Evolutionary conservation across 2,329 filamentous ascomycete species (phyloP).

Genomic region (Davidsoniella eucalypti): DNA sequence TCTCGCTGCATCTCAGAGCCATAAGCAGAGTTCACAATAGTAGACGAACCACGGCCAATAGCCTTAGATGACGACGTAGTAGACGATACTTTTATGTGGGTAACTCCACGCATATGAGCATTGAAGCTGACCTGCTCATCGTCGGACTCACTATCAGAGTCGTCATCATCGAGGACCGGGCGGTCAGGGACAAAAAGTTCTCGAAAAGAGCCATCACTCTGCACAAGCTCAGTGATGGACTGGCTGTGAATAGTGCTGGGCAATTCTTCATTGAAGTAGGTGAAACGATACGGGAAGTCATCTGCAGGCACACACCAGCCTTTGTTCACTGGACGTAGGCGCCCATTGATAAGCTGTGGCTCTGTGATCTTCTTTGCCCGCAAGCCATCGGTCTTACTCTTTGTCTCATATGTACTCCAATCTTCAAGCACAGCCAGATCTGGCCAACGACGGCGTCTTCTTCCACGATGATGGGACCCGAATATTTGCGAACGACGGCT

Average conservation of each 20-base stretch:
- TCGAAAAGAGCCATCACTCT: conserved; percentile 66
- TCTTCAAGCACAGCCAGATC: conserved; percentile 72
- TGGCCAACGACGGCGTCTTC: conserved; percentile 60
- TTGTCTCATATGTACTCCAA: conserved; percentile 83
- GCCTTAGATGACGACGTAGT: conserved; percentile 1
- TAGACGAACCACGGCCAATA: conserved; percentile 1
- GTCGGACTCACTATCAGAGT: conserved; percentile 31
- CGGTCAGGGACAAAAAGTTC: conserved; percentile 87
- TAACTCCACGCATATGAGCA: conserved; percentile 10
- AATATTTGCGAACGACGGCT: conserved; percentile 14
- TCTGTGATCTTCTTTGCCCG: conserved; percentile 86
- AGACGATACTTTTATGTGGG: conserved; percentile 4
- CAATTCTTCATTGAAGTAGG: conserved; percentile 97
- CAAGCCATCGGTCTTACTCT: conserved; percentile 64
- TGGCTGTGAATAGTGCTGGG: conserved; percentile 92
- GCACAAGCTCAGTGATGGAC: conserved; percentile 81
- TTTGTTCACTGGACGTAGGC: conserved; percentile 62
- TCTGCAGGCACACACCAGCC: conserved; percentile 80
- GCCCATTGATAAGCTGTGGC: conserved; percentile 78
- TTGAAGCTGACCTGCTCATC: conserved; percentile 13
- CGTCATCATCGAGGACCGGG: conserved; percentile 55
- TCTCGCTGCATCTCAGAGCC: conserved; percentile 1
- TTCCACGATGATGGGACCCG: neutral
- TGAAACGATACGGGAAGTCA: conserved; percentile 85
- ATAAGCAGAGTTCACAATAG: neutral